Evolutionary conservation across 2,329 filamentous ascomycete species (phyloP), one percentile per base, ranked within the genome.

Genomic region (Diaporthe citriasiana): DNA sequence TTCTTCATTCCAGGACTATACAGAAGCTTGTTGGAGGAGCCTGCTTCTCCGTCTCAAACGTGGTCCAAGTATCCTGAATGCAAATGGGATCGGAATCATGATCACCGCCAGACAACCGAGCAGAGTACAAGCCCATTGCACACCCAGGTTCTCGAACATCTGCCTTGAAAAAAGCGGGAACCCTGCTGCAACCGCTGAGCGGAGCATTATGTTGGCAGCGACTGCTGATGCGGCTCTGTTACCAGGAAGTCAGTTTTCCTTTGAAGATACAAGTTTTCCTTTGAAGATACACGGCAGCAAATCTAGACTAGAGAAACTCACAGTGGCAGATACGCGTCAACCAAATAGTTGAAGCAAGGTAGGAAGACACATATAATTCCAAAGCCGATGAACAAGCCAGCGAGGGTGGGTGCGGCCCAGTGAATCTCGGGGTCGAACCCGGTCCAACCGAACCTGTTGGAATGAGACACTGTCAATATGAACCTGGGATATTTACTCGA

Each of bases 251-350:
- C 10, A 13, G 12, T 6, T 30, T 13, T 57, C 4, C 42, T 25
- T 40, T 22, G 8, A 25, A n/a, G 7, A 9, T 19, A 2, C 27
- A 13, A 47, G 17, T 8, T n/a, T n/a, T 55, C 4, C 38, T 30
- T 45, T 30, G 17, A 38, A 19, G 9, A 5, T 25, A 2, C 33
- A 19, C 27, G 15, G 56, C 9, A 30, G 15, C 42, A 55, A 35
- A 17, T 65, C 73, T 12, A 55, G 22, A 59, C 73, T 12, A 15
- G 45, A 38, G 30, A n/a, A 51, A 79, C 83, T 80, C 75, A 85
- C 83, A 84, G 77, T 33, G 79, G 80, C 40, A 84, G 77, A 75
- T 84, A 84, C 0, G 82, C 81, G 53, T 84, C 83, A 33, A 85
- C 80, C 53, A 85, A 66, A 57, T 84, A 79, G 70, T 78, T 78